A percentile compares a stretch with the other conserved stretches of the same genome.
Conservation (phyloP, 108 stramenopile species). For the Craspedostauros australis region DNA sequence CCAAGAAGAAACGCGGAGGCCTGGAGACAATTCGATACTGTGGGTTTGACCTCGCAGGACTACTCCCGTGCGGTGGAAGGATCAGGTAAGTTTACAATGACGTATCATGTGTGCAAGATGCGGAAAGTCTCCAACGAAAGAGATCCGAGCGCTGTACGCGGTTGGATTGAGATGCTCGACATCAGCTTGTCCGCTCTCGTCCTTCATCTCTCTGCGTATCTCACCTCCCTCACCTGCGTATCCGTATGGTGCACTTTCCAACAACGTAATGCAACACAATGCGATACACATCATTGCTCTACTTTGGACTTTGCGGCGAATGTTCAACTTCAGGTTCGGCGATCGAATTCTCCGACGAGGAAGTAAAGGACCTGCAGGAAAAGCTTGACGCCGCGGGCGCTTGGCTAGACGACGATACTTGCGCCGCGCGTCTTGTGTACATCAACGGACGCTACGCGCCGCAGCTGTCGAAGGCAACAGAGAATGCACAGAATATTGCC, state of each 20-base stretch:
- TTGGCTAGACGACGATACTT: slow-evolving; percentile 73
- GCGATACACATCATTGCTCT: too few relatives aligned
- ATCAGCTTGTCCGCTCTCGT: too few relatives aligned
- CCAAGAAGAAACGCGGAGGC: slow-evolving; percentile 77
- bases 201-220: too few relatives aligned
- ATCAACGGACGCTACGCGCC: slow-evolving; percentile 76
- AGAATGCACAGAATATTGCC: slow-evolving; percentile 41
- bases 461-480: slow-evolving; percentile 58
- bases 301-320: too few relatives aligned
- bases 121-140: background rate
- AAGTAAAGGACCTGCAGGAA: slow-evolving; percentile 14
- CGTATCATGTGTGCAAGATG: background rate
- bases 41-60: slow-evolving; percentile 58
- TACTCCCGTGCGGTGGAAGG: slow-evolving; percentile 48
- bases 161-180: too few relatives aligned
- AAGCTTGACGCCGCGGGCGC: slow-evolving; percentile 42
- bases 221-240: too few relatives aligned
- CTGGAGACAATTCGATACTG: slow-evolving; percentile 84
- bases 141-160: too few relatives aligned
- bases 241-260: too few relatives aligned
- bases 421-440: slow-evolving; percentile 75
- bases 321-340: background rate
- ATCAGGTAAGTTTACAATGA: slow-evolving; percentile 21
- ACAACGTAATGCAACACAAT: too few relatives aligned
- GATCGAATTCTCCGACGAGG: slow-evolving; percentile 21